Evolutionary conservation across 2,329 filamentous ascomycete species (phyloP), one percentile per base, ranked within the genome.

Genomic region (Colletotrichum shisoi): DNA sequence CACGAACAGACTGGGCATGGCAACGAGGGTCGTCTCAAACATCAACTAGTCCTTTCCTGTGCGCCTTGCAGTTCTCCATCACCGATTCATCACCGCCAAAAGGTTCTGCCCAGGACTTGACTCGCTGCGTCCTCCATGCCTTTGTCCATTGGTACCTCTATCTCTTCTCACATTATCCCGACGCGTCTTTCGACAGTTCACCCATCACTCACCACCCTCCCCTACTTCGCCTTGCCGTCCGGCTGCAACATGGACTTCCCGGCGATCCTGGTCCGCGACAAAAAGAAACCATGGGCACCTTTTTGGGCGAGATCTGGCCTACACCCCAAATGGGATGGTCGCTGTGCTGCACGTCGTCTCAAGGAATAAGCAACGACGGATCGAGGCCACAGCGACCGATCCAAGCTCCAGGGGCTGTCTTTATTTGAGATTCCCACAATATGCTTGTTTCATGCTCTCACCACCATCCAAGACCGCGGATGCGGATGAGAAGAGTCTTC

Each of bases 361-460:
- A 34, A 57, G n/a, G 62, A 68, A 68, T 57, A 68, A 68, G 66
- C 49, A 68, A 68, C 27, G 5, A 49, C 39, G 37, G 6, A 42
- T 56, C 49, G 56, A 67, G 56, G n/a, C 37, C 62, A 56, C 40
- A 31, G 53, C 60, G 53, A 45, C 60, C 60, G 48, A 24, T 13
- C 34, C 44, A 44, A 39, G 51, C 42, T 51, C 49, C 62, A 62
- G 54, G 40, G 56, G 27, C 44, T 51, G 39, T 68, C 40, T 62
- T 57, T 68, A 65, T 68, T 66, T 68, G 65, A 68, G 42, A 66
- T 61, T 27, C 27, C 40, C 27, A 56, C 42, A 37, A 46, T 57
- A 66, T 61, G 56, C 62, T 56, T 68, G 66, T 68, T 68, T 68
- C 66, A 68, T 37, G 49, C 62, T 68, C 54, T 62, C 56, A 46